A percentile compares a stretch with the other conserved stretches of the same genome.
phyloP scores from a whole-genome alignment of 2,329 filamentous ascomycete genomes.

The Dissoconium aciculare region DNA sequence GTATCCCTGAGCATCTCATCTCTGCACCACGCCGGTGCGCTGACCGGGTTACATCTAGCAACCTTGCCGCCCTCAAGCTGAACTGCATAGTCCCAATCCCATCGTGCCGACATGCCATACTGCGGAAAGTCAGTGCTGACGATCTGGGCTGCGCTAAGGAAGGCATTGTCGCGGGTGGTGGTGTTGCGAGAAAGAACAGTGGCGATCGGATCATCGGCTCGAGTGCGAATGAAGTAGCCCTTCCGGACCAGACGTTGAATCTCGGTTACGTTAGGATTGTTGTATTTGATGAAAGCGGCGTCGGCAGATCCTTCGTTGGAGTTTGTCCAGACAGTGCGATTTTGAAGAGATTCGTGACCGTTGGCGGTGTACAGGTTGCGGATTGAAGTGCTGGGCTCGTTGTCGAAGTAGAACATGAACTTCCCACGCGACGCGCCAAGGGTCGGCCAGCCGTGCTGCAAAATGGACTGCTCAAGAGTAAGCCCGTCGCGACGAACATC shows the following conservation, averaged over 20 bases:
- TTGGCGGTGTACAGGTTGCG: constrained; percentile 27
- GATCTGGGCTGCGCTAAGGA: constrained; percentile 35
- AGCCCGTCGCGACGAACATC: constrained; percentile 29
- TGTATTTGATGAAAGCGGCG: constrained; percentile 37
- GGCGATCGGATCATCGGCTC: constrained; percentile 32
- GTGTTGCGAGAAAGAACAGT: constrained; percentile 30
- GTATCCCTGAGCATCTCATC: constrained; percentile 17
- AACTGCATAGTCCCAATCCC: constrained; percentile 34
- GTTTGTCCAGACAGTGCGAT: constrained; percentile 37
- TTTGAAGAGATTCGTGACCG: constrained; percentile 27
- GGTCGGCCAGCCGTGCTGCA: constrained; percentile 36
- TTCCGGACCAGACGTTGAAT: constrained; percentile 33
- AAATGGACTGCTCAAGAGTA: constrained; percentile 34
- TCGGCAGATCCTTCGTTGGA: constrained; percentile 31
- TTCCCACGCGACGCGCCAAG: constrained; percentile 31
- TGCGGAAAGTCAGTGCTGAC: constrained; percentile 36
- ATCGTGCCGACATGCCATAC: constrained; percentile 34
- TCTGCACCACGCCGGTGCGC: constrained; percentile 24
- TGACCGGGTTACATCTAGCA: constrained; percentile 26
- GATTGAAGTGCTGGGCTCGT: constrained; percentile 26
- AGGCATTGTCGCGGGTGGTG: constrained; percentile 31
- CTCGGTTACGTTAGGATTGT: constrained; percentile 29
- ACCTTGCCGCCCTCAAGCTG: constrained; percentile 19
- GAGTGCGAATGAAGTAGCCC: constrained; percentile 36
- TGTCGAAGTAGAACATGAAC: constrained; percentile 39